Evolutionary conservation across 2,329 filamentous ascomycete genomes (phyloP), one percentile per base, ranked within the genome.

Genomic region (Hypocreales sp.): DNA sequence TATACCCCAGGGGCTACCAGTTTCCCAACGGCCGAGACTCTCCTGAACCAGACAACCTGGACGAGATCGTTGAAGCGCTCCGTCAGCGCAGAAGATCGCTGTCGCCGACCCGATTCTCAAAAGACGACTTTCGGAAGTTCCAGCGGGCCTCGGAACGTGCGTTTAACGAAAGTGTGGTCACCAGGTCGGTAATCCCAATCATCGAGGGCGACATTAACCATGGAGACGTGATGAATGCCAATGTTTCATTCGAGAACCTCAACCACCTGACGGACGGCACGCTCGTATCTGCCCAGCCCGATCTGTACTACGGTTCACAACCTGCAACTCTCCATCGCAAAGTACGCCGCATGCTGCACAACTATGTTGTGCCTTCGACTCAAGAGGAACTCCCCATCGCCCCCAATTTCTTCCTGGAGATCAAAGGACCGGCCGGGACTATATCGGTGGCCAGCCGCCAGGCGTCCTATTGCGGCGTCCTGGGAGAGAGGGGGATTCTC

Each of bases 361-460:
- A 17, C 10, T 11, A n/a, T n/a, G 46, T 56, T 20, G 35, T 53
- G 16, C 53, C 54, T 10, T 50, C 46, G 4, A 47, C 40, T 15
- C 32, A 46, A 25, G 21, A 31, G 10, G 35, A 43, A 28, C 36
- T 43, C 21, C 53, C 53, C 3, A 34, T 51, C 2, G 37, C 35
- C 13, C 53, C 50, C 5, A 60, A 58, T 32, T 54, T 54, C 31
- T 58, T 57, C 30, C 26, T 58, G 1, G 46, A 47, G 26, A 45
- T 38, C 0, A 60, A 58, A 30, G 50, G 50, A 1, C 50, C 48
- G 3, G 35, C 50, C 32, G 45, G 46, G 7, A 21, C 27, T 10
- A 7, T 26, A 17, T 39, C 34, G 3, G 45, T 50, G n/a, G 46
- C 45, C 10, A 35, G 8, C 24, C 40, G 42, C 21, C 52, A 58